Evolutionary conservation across 495 filamentous ascomycete species (phyloP).

Genomic region (Talaromyces adpressus): DNA sequence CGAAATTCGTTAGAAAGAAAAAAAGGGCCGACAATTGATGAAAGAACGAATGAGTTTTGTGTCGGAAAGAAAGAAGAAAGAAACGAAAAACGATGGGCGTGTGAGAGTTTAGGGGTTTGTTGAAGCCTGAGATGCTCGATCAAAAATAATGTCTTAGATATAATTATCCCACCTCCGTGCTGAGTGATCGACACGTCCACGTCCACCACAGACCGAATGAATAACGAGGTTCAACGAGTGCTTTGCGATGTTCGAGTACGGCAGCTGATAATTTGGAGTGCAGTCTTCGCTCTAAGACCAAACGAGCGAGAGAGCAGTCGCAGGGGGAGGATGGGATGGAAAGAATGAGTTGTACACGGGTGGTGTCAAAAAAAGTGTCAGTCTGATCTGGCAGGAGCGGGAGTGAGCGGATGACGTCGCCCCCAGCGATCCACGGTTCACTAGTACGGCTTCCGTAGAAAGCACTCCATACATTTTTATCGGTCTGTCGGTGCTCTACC

Average conservation of each 20-base stretch:
- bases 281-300: neutral
- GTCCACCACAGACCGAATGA: neutral
- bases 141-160: neutral
- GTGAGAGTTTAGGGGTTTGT: neutral
- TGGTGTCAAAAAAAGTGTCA: neutral
- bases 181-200: constrained; percentile 4
- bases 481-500: too few species aligned
- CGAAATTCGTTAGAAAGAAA: neutral
- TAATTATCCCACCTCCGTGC: constrained; percentile 3
- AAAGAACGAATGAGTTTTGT: neutral
- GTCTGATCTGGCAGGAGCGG: neutral
- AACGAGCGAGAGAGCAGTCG: neutral
- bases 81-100: neutral
- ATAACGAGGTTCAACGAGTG: neutral
- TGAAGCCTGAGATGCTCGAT: neutral
- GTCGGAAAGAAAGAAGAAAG: neutral
- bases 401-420: constrained; percentile 6
- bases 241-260: neutral
- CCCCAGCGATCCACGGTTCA: neutral
- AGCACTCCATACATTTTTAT: neutral
- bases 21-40: neutral
- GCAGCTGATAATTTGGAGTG: neutral
- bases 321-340: neutral
- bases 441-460: neutral
- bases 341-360: neutral